Evolutionary conservation across 1,139 yeast genomes (phyloP).

Genomic region (Diutina rugosa): DNA sequence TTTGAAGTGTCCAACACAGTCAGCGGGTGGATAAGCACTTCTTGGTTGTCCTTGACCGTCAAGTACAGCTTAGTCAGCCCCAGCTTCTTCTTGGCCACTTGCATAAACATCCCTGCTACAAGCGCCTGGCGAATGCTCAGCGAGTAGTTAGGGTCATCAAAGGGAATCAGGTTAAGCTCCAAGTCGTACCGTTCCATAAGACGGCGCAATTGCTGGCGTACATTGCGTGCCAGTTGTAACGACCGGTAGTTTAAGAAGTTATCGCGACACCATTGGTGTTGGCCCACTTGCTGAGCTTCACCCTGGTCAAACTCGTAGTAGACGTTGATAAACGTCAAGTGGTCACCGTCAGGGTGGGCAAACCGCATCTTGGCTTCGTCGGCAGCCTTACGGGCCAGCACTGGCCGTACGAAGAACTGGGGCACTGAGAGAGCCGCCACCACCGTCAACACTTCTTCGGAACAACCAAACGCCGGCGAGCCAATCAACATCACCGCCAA

Average conservation of each 20-base stretch:
- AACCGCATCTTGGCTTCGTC: conserved; percentile 83
- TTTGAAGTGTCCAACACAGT: conserved; percentile 60
- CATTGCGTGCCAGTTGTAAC: conserved; percentile 69
- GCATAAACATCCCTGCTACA: conserved; percentile 95
- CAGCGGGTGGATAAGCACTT: conserved; percentile 85
- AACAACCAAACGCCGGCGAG: conserved; percentile 73
- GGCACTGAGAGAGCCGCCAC: conserved; percentile 92
- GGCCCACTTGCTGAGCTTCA: conserved; percentile 48
- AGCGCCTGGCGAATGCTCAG: conserved; percentile 76
- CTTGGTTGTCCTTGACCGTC: conserved; percentile 93
- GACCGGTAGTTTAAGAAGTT: conserved; percentile 79
- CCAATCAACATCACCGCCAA: conserved; percentile 87
- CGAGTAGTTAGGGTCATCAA: conserved; percentile 53
- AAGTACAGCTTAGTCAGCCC: conserved; percentile 60
- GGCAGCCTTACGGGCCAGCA: conserved; percentile 76
- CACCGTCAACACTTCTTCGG: conserved; percentile 78
- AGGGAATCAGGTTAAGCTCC: conserved; percentile 58
- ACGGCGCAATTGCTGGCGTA: conserved; percentile 69
- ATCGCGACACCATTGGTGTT: conserved; percentile 82
- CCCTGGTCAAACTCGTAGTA: conserved; percentile 72
- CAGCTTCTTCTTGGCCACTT: conserved; percentile 80
- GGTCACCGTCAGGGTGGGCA: conserved; percentile 95
- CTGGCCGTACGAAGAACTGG: conserved; percentile 87
- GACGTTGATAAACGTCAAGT: conserved; percentile 78
- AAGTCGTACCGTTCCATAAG: conserved; percentile 76